These are phyloP conservation scores for Ophiostoma montium DNA, from an alignment of 2,329 filamentous ascomycete genomes.

Conservation along the genomic window DNA sequence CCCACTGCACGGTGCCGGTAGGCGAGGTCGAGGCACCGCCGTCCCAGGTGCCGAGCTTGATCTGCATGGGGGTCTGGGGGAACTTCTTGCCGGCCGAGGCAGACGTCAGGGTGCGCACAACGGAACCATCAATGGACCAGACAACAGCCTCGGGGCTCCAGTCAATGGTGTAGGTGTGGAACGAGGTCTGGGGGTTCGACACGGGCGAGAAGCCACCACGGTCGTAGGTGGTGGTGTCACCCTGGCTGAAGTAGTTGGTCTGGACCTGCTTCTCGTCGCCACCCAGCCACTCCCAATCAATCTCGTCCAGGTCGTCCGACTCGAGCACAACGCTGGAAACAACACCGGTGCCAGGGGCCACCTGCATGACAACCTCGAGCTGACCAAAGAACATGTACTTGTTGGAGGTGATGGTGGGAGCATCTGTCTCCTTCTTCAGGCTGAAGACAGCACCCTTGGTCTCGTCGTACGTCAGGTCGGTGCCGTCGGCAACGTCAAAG, in stretches of 20 bases:
- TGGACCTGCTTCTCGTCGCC: conserved; percentile 61
- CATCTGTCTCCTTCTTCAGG: conserved; percentile 53
- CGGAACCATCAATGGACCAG: conserved; percentile 43
- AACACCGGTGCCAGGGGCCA: conserved; percentile 68
- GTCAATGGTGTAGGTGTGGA: conserved; percentile 54
- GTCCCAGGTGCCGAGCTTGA: conserved; percentile 47
- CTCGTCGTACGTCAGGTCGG: conserved; percentile 31
- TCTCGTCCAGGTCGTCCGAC: conserved; percentile 84
- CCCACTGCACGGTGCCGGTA: conserved; percentile 52
- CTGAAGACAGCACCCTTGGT: conserved; percentile 40
- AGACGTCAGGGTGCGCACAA: conserved; percentile 31
- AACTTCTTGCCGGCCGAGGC: conserved; percentile 39
- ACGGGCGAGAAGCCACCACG: conserved; percentile 51
- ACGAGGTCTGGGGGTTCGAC: conserved; percentile 33
- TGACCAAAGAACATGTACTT: conserved; percentile 97
- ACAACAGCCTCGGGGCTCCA: conserved; percentile 46
- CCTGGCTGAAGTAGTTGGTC: conserved; percentile 75
- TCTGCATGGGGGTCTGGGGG: conserved; percentile 56
- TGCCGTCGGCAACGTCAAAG: conserved; percentile 33
- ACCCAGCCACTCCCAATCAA: conserved; percentile 94
- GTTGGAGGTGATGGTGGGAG: conserved; percentile 57
- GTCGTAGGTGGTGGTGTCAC: conserved; percentile 55
- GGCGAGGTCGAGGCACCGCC: conserved; percentile 32
- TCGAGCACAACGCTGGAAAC: conserved; percentile 83
- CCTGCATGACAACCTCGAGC: conserved; percentile 65